Conservation (phyloP, 768 basidiomycete genomes). For the Chalciporus chontae region DNA sequence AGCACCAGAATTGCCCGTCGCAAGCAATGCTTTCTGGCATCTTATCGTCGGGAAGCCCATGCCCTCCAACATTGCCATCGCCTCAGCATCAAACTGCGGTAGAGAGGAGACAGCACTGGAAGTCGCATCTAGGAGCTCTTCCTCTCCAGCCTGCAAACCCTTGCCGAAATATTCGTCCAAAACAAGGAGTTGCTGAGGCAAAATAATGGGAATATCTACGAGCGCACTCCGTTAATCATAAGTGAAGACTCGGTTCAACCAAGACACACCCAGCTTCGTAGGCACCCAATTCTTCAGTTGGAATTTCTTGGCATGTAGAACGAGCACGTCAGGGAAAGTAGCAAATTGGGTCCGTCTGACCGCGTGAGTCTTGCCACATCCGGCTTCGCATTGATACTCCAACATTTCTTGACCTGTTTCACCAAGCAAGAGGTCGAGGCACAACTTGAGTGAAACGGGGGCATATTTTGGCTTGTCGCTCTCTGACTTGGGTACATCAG, state of each 20-base stretch:
- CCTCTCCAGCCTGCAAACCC: constrained; percentile 70
- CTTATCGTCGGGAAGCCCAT: constrained; percentile 91
- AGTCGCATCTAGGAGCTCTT: constrained; percentile 58
- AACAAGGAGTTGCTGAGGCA: constrained; percentile 59
- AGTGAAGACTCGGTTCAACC: not conserved
- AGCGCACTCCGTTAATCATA: not conserved
- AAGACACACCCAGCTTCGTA: constrained; percentile 73
- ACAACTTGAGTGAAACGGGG: constrained; percentile 56
- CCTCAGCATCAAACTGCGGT: constrained; percentile 70
- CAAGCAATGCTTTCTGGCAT: constrained; percentile 87
- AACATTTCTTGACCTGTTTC: constrained; percentile 55
- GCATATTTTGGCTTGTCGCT: constrained; percentile 53
- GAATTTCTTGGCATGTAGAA: constrained; percentile 91
- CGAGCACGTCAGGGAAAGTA: constrained; percentile 84
- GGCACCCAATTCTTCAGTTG: constrained; percentile 97
- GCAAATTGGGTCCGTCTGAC: constrained; percentile 71
- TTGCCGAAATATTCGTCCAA: constrained; percentile 64
- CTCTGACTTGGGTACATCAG: constrained; percentile 1
- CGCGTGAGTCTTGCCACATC: constrained; percentile 65
- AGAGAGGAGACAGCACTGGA: constrained; percentile 37
- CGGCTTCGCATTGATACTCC: constrained; percentile 80
- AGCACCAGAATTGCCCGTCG: constrained; percentile 72
- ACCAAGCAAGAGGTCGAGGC: constrained; percentile 50
- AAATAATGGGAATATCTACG: constrained; percentile 78
- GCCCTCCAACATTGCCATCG: constrained; percentile 70